Conservation (phyloP, 2,329 filamentous ascomycete species). For the Colletotrichum salicis region DNA sequence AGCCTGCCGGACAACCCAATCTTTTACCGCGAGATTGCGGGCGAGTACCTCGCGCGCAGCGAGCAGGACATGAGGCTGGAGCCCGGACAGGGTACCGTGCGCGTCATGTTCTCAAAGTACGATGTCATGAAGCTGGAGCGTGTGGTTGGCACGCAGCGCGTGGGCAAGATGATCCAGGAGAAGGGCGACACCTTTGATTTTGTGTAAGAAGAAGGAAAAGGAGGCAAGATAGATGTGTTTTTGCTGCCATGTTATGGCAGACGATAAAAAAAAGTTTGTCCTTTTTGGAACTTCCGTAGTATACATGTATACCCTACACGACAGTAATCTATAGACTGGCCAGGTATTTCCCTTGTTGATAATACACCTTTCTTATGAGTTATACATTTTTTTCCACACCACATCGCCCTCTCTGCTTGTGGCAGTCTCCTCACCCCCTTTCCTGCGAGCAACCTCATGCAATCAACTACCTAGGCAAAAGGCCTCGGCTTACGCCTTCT, state of each 20-base stretch:
- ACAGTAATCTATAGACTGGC: constrained; percentile 34
- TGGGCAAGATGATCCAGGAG: constrained; percentile 85
- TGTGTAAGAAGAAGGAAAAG: constrained; percentile 65
- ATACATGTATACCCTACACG: constrained; percentile 36
- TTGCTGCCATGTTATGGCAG: constrained; percentile 3
- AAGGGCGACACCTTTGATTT: constrained; percentile 95
- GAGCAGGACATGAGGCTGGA: constrained; percentile 65
- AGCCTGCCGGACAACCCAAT: constrained; percentile 87
- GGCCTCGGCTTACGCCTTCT: too few relatives aligned
- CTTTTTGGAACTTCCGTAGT: constrained; percentile 29
- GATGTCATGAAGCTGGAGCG: constrained; percentile 90
- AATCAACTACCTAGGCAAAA: background rate
- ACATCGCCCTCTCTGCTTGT: constrained; percentile 3
- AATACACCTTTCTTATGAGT: constrained; percentile 24
- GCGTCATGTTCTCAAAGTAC: constrained; percentile 84
- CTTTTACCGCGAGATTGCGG: constrained; percentile 82
- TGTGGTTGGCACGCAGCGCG: constrained; percentile 82
- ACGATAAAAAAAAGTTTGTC: constrained; percentile 34
- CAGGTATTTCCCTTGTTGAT: constrained; percentile 31
- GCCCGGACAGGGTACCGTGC: constrained; percentile 68
- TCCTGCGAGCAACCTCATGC: background rate
- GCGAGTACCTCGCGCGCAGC: constrained; percentile 71
- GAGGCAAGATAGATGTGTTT: constrained; percentile 20
- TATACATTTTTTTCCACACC: background rate
- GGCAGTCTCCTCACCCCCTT: background rate